A percentile compares a stretch with the other conserved stretches of the same genome.
Evolutionary conservation across 495 filamentous ascomycete genomes (phyloP).

Genomic region (Penicillium taxi): DNA sequence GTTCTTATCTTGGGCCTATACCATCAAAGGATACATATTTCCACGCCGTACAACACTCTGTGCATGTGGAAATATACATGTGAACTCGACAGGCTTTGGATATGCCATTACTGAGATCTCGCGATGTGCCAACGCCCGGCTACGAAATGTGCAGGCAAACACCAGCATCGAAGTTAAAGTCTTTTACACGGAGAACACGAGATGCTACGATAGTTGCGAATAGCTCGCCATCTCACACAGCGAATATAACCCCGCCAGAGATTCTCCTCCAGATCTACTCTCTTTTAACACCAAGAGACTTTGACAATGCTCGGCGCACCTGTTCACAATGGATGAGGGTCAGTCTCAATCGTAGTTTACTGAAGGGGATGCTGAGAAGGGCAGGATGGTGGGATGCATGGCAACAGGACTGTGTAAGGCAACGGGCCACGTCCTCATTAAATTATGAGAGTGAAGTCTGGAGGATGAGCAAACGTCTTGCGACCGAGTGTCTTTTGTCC

Average conservation of each 20-base stretch:
- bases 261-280: constrained; percentile 53
- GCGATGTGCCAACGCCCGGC: too few relatives aligned
- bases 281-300: constrained; percentile 50
- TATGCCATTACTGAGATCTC: constrained; percentile 19
- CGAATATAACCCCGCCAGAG: constrained; percentile 50
- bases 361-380: constrained; percentile 46
- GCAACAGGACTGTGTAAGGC: constrained; percentile 26
- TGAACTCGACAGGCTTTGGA: not conserved
- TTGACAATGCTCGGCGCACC: constrained; percentile 57
- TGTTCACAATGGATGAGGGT: constrained; percentile 60
- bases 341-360: constrained; percentile 47
- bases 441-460: constrained; percentile 38
- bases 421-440: constrained; percentile 8
- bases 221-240: constrained; percentile 14
- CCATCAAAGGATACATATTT: not conserved
- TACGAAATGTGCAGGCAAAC: too few relatives aligned
- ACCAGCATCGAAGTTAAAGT: too few relatives aligned
- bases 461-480: constrained; percentile 52
- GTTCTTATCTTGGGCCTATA: not conserved
- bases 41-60: not conserved
- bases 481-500: constrained; percentile 53
- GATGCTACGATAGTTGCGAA: not conserved
- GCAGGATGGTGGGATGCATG: constrained; percentile 54
- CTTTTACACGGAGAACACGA: too few relatives aligned
- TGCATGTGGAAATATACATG: not conserved